phyloP scores from a whole-genome alignment of 371 early-diverging fungal species.

The Vittaforma corneae region DNA sequence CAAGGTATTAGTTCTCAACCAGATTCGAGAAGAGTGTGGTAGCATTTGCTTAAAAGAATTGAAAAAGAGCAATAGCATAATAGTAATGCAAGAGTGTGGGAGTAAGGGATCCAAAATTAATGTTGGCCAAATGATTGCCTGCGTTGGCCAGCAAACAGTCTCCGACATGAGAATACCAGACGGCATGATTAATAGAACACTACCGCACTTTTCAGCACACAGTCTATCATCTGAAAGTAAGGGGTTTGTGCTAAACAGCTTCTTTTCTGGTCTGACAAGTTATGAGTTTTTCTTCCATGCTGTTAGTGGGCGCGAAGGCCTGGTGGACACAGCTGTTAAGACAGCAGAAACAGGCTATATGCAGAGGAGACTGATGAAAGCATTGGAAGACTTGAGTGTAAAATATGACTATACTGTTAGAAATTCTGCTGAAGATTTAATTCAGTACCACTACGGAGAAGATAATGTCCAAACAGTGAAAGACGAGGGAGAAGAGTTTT shows the following conservation, averaged over 20 bases:
- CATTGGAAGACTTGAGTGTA: slow-evolving; percentile 90
- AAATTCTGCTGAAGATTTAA: slow-evolving; percentile 74
- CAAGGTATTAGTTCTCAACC: slow-evolving; percentile 60
- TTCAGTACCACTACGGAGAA: slow-evolving; percentile 92
- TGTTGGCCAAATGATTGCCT: slow-evolving; percentile 93
- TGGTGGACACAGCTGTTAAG: slow-evolving; percentile 95
- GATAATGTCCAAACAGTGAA: too few relatives aligned
- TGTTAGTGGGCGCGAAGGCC: slow-evolving; percentile 97
- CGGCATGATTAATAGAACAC: slow-evolving; percentile 81
- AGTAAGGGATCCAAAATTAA: slow-evolving; percentile 94
- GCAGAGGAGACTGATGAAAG: slow-evolving; percentile 94
- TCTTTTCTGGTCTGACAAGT: slow-evolving; percentile 86
- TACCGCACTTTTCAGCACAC: slow-evolving; percentile 93
- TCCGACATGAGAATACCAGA: slow-evolving; percentile 96
- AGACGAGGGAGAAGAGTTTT: too few relatives aligned
- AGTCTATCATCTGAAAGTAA: slow-evolving; percentile 86
- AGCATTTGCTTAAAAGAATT: slow-evolving; percentile 81
- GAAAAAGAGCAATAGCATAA: slow-evolving; percentile 80
- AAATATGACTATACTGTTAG: slow-evolving; percentile 93
- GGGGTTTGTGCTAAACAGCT: slow-evolving; percentile 95
- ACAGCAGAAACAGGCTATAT: slow-evolving; percentile 99
- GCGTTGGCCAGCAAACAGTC: slow-evolving; percentile 98
- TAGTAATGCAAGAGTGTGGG: slow-evolving; percentile 92
- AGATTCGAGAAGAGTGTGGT: slow-evolving; percentile 86
- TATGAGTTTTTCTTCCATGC: slow-evolving; percentile 99